phyloP scores from a whole-genome alignment of 306 rosid species.

The Prunus mume region DNA sequence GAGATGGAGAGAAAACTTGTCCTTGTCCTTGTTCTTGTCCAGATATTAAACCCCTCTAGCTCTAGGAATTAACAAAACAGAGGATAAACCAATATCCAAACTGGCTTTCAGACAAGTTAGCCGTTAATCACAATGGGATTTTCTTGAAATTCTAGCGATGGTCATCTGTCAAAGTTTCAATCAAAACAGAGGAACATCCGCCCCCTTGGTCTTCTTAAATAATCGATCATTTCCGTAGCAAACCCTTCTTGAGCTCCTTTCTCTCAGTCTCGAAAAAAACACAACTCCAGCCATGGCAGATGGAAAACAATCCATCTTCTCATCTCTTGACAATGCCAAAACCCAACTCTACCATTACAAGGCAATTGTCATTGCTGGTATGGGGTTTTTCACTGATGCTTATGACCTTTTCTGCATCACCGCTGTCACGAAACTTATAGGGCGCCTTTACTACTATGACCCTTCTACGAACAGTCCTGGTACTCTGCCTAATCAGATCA shows the following conservation, averaged over 20 bases:
- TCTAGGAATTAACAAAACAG: too few species aligned
- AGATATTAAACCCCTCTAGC: neutral
- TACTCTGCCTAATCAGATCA: slow-evolving; percentile 37
- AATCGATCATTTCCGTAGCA: neutral
- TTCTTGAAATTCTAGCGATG: slow-evolving; percentile 5
- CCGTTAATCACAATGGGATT: slow-evolving; percentile 9
- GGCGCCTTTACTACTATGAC: slow-evolving; percentile 48
- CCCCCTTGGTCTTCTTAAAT: neutral
- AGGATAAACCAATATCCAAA: too few species aligned
- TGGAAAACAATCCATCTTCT: slow-evolving; percentile 31
- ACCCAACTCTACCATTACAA: slow-evolving; percentile 51
- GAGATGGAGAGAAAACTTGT: neutral
- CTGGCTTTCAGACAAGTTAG: neutral
- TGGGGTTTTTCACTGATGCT: slow-evolving; percentile 69
- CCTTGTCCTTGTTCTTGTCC: too few species aligned
- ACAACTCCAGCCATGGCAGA: slow-evolving; percentile 16
- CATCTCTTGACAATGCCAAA: slow-evolving; percentile 57
- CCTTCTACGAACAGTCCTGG: slow-evolving; percentile 33
- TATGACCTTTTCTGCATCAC: slow-evolving; percentile 64
- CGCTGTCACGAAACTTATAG: slow-evolving; percentile 48
- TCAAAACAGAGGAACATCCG: slow-evolving; percentile 2
- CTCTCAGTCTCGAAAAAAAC: neutral
- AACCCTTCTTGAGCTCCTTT: neutral
- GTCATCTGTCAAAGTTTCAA: neutral
- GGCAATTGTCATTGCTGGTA: slow-evolving; percentile 57